Evolutionary conservation across 768 basidiomycete genomes (phyloP).

Genomic region (Mycena amicta): DNA sequence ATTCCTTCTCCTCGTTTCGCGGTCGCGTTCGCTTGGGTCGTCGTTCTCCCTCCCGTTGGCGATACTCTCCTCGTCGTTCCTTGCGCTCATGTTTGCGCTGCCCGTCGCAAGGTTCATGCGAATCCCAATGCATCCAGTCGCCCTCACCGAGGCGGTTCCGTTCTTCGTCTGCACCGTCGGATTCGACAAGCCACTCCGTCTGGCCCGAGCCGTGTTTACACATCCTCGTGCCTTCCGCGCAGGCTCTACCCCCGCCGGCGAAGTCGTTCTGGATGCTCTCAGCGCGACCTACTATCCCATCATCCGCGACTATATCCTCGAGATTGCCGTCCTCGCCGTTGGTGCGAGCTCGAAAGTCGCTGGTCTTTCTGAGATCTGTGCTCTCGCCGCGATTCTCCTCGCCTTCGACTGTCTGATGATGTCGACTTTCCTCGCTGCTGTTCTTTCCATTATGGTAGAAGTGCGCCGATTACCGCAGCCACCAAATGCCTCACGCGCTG

Average conservation of each 20-base stretch:
- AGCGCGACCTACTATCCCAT: constrained; percentile 79
- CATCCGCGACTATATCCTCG: constrained; percentile 90
- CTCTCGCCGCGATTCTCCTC: constrained; percentile 87
- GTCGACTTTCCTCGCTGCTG: constrained; percentile 86
- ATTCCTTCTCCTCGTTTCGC: constrained; percentile 88
- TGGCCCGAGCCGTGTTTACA: constrained; percentile 87
- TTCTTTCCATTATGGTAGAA: constrained; percentile 96
- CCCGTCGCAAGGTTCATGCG: constrained; percentile 71
- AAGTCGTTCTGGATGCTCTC: constrained; percentile 84
- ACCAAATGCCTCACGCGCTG: constrained; percentile 35
- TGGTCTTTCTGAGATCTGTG: constrained; percentile 92
- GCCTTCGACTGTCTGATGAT: constrained; percentile 86
- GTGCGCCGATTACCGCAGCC: constrained; percentile 60
- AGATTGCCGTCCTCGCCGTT: constrained; percentile 85
- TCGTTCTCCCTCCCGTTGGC: constrained; percentile 62
- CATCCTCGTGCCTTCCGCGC: constrained; percentile 25
- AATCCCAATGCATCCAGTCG: constrained; percentile 91
- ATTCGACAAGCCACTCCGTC: constrained; percentile 94
- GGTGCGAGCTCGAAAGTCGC: constrained; percentile 87
- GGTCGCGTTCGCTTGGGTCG: constrained; percentile 82
- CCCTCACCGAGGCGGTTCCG: constrained; percentile 91
- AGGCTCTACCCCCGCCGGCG: constrained; percentile 58
- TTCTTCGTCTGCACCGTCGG: constrained; percentile 98
- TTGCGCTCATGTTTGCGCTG: constrained; percentile 84
- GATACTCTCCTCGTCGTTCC: constrained; percentile 77